A percentile compares a stretch with the other conserved stretches of the same genome.
phyloP scores from a whole-genome alignment of 768 basidiomycete genomes.

The Clathrus columnatus region DNA sequence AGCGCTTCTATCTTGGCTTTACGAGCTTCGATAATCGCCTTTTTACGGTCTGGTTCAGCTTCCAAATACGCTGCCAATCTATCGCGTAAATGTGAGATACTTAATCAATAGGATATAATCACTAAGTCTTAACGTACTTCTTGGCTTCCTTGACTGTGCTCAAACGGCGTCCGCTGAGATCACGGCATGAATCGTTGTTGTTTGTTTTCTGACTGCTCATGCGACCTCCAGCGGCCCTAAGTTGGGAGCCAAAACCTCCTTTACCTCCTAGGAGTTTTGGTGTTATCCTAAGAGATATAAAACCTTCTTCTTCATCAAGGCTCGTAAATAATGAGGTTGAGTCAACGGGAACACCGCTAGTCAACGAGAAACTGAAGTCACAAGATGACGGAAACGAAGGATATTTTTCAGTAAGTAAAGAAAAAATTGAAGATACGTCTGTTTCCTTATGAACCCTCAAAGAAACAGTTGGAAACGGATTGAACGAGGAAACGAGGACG shows the following conservation, averaged over 20 bases:
- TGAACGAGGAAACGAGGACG: constrained; percentile 50
- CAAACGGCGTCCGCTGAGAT: constrained; percentile 80
- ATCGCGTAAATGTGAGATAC: neutral
- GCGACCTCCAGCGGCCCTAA: constrained; percentile 92
- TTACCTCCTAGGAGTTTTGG: constrained; percentile 83
- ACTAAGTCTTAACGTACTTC: constrained; percentile 49
- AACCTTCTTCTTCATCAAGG: constrained; percentile 23
- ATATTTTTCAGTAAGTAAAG: constrained; percentile 38
- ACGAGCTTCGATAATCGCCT: constrained; percentile 68
- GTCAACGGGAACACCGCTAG: constrained; percentile 21
- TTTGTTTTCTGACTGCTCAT: constrained; percentile 96
- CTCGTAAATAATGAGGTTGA: constrained; percentile 21
- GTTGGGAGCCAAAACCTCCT: constrained; percentile 94
- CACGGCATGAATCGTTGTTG: constrained; percentile 91
- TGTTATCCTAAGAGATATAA: constrained; percentile 64
- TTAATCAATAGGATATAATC: neutral
- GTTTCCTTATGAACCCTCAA: constrained; percentile 37
- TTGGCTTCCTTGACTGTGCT: constrained; percentile 96
- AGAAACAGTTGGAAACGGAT: constrained; percentile 50
- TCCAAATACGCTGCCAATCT: constrained; percentile 85
- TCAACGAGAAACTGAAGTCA: constrained; percentile 34
- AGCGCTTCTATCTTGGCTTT: constrained; percentile 77
- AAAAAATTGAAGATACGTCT: constrained; percentile 32
- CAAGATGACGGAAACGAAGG: constrained; percentile 36
- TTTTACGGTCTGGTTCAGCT: constrained; percentile 69